Conservation (phyloP, 2,329 filamentous ascomycete genomes). For the Microsporum audouinii region DNA sequence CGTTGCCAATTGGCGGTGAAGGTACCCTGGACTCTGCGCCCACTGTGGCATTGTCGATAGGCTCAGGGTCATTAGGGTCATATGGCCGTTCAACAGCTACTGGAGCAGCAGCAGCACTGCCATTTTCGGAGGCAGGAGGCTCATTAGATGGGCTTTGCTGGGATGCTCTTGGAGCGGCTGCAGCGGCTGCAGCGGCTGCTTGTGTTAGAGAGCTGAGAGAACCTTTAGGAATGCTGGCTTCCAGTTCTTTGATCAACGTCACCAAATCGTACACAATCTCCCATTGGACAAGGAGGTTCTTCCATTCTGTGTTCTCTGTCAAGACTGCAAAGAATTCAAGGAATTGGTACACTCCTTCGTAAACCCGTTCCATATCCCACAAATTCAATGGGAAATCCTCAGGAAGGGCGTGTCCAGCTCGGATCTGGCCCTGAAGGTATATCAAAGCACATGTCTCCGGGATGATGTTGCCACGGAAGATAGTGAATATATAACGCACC, state of each 20-base stretch:
- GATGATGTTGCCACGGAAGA: constrained; percentile 84
- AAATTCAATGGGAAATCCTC: constrained; percentile 87
- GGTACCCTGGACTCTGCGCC: constrained; percentile 35
- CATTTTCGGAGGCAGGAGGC: constrained; percentile 10
- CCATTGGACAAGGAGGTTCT: constrained; percentile 79
- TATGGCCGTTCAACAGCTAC: constrained; percentile 56
- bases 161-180: constrained; percentile 21
- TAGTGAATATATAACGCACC: constrained; percentile 83
- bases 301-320: constrained; percentile 72
- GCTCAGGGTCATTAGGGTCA: constrained; percentile 35
- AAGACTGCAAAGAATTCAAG: constrained; percentile 87
- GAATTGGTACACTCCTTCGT: constrained; percentile 88
- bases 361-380: constrained; percentile 96
- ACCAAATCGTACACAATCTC: constrained; percentile 82
- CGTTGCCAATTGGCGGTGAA: constrained; percentile 40
- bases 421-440: constrained; percentile 82
- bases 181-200: constrained; percentile 16
- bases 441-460: constrained; percentile 92
- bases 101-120: constrained; percentile 20
- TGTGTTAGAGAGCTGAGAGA: constrained; percentile 40
- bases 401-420: constrained; percentile 60
- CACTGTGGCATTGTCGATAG: constrained; percentile 28
- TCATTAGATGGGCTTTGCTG: constrained; percentile 23
- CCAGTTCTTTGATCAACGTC: constrained; percentile 73
- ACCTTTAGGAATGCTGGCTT: constrained; percentile 77